A percentile compares a stretch with the other conserved stretches of the same genome.
Evolutionary conservation across 495 filamentous ascomycete genomes (phyloP).

Genomic region (Trichocladium uniseriatum): DNA sequence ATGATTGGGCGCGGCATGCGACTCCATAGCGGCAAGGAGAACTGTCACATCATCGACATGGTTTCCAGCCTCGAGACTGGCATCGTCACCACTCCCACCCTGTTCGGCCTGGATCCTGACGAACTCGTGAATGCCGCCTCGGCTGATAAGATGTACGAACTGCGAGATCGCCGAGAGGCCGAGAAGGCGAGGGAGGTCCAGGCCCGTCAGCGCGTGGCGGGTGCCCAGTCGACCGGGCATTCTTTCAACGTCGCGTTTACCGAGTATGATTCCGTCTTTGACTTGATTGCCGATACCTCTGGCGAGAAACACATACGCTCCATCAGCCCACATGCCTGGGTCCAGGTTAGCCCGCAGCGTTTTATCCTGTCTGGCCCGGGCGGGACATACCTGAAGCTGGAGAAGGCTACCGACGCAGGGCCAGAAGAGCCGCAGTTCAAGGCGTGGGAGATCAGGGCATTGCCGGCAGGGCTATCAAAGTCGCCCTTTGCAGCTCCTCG

Average conservation of each 20-base stretch:
- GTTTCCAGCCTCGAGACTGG: conserved; percentile 72
- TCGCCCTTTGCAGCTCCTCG: conserved; percentile 57
- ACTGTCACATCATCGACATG: conserved; percentile 97
- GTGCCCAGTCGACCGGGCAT: conserved; percentile 2
- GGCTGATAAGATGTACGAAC: conserved; percentile 45
- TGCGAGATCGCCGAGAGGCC: conserved; percentile 37
- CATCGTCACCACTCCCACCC: conserved; percentile 78
- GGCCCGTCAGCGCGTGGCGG: not conserved
- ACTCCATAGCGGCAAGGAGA: conserved; percentile 64
- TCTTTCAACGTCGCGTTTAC: conserved; percentile 56
- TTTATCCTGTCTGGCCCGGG: conserved; percentile 54
- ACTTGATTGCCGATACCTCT: conserved; percentile 75
- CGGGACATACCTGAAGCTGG: conserved; percentile 56
- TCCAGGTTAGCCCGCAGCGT: conserved; percentile 52
- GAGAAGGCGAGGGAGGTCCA: conserved; percentile 27
- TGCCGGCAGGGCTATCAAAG: conserved; percentile 32
- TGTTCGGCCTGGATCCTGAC: conserved; percentile 88
- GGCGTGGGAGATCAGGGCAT: conserved; percentile 31
- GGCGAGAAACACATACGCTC: conserved; percentile 68
- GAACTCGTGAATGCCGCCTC: conserved; percentile 59
- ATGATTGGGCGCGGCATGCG: conserved; percentile 97
- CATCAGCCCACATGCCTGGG: conserved; percentile 71
- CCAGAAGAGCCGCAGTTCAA: conserved; percentile 15
- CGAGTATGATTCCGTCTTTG: conserved; percentile 80
- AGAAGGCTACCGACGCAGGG: conserved; percentile 28